These are phyloP conservation scores for Cryptococcus sp. DNA, from an alignment of 1,284 basidiomycete genomes.

Conservation along the genomic window DNA sequence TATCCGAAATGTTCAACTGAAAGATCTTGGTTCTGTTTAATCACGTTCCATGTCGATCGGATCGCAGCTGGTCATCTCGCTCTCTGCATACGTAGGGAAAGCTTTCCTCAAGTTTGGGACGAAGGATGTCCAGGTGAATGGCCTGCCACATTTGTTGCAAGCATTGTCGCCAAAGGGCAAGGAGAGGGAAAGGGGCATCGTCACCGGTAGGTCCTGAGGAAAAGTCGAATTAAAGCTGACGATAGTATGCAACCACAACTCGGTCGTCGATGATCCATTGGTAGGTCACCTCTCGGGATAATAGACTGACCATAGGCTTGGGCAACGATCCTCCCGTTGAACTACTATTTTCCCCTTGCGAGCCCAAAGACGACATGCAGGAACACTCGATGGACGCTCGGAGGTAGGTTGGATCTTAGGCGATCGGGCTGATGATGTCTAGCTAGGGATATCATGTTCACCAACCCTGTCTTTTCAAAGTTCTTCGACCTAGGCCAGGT, in stretches of 20 bases:
- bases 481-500: constrained; percentile 92
- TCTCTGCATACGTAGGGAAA: constrained; percentile 66
- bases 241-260: constrained; percentile 83
- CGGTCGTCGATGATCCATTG: constrained; percentile 54
- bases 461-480: constrained; percentile 70
- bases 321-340: constrained; percentile 66
- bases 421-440: constrained; percentile 46
- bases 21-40: too few relatives aligned
- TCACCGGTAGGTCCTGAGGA: constrained; percentile 61
- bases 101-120: constrained; percentile 64
- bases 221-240: neutral
- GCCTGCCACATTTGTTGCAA: constrained; percentile 59
- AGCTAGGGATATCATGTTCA: constrained; percentile 94
- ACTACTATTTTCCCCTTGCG: constrained; percentile 53
- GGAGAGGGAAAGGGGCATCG: constrained; percentile 54
- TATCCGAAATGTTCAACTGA: too few relatives aligned
- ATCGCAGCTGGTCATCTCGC: constrained; percentile 35
- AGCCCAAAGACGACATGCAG: constrained; percentile 29
- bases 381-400: constrained; percentile 44
- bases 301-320: constrained; percentile 54
- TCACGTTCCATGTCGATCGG: too few relatives aligned
- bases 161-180: constrained; percentile 49
- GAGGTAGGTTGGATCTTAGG: constrained; percentile 24
- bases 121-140: constrained; percentile 59
- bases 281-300: constrained; percentile 15